Evolutionary conservation across 306 rosid genomes (phyloP).

Genomic region (Vachellia collinsii): DNA sequence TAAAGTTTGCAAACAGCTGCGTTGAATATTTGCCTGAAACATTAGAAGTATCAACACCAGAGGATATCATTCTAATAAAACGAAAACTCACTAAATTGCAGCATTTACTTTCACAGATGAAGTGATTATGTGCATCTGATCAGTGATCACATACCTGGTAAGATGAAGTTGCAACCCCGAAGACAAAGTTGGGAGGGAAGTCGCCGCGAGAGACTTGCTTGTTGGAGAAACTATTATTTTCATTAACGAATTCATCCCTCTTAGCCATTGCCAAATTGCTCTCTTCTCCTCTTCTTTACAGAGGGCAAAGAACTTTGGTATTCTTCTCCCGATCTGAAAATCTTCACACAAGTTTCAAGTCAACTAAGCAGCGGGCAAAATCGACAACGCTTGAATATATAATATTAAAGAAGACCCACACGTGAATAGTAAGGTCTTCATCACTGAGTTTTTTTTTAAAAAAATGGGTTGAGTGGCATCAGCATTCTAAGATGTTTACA

Average conservation of each 20-base stretch:
- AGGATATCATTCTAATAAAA: background rate
- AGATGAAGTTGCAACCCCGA: conserved; percentile 89
- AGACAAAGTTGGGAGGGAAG: conserved; percentile 79
- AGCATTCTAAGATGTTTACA: no score
- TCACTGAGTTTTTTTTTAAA: no score
- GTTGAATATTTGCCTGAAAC: background rate
- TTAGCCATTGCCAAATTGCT: conserved; percentile 45
- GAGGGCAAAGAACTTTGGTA: background rate
- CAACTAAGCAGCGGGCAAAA: background rate
- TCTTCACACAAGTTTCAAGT: no score
- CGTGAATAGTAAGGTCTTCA: no score
- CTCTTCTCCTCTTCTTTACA: background rate
- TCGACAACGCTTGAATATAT: background rate
- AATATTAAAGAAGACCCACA: no score
- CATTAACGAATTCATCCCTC: conserved; percentile 45
- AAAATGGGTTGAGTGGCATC: no score
- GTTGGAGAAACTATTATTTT: conserved; percentile 17
- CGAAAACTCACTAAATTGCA: background rate
- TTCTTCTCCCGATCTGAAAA: background rate
- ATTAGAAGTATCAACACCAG: conserved; percentile 13
- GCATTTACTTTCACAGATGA: background rate
- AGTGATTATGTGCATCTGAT: background rate
- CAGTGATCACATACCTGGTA: conserved; percentile 61
- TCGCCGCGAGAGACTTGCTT: conserved; percentile 57
- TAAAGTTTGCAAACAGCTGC: conserved; percentile 4